Conservation (phyloP, 2,329 filamentous ascomycete genomes). For the Cordyceps pruinosa region DNA sequence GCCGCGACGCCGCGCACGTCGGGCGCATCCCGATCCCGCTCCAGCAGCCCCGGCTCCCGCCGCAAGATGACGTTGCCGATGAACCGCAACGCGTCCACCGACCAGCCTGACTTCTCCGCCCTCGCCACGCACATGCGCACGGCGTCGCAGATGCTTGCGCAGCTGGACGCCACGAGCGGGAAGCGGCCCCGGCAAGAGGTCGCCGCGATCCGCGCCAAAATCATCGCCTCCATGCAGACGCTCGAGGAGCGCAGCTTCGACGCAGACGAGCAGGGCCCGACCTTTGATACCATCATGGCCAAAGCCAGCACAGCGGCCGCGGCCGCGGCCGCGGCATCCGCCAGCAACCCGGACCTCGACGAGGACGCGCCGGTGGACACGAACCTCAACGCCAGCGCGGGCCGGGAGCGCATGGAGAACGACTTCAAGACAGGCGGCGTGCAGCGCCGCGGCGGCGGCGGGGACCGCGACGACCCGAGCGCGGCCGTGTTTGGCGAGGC, state of each 20-base stretch:
- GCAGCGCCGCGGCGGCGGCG: constrained; percentile 72
- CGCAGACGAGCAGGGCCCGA: constrained; percentile 64
- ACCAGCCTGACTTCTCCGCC: constrained; percentile 75
- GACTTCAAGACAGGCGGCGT: constrained; percentile 81
- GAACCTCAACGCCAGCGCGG: constrained; percentile 60
- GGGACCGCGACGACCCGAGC: constrained; percentile 77
- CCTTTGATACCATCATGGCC: constrained; percentile 76
- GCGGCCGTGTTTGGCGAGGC: constrained; percentile 82
- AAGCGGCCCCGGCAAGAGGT: constrained; percentile 76
- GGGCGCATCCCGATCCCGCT: constrained; percentile 59
- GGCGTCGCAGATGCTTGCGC: constrained; percentile 79
- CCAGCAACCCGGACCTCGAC: constrained; percentile 44
- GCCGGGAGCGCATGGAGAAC: constrained; percentile 80
- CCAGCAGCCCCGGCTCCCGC: constrained; percentile 56
- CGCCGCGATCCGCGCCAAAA: constrained; percentile 75
- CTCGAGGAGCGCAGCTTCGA: constrained; percentile 82
- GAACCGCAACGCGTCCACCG: constrained; percentile 47
- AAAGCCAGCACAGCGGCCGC: constrained; percentile 53
- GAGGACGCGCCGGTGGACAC: constrained; percentile 46
- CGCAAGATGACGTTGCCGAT: constrained; percentile 55
- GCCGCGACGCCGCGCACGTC: constrained; percentile 62
- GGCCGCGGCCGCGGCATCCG: constrained; percentile 30
- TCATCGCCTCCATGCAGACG: constrained; percentile 85
- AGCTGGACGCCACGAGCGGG: constrained; percentile 71
- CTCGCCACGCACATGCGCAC: constrained; percentile 83